phyloP scores from a whole-genome alignment of 805 yeast genomes.

The Lipomyces sp. region DNA sequence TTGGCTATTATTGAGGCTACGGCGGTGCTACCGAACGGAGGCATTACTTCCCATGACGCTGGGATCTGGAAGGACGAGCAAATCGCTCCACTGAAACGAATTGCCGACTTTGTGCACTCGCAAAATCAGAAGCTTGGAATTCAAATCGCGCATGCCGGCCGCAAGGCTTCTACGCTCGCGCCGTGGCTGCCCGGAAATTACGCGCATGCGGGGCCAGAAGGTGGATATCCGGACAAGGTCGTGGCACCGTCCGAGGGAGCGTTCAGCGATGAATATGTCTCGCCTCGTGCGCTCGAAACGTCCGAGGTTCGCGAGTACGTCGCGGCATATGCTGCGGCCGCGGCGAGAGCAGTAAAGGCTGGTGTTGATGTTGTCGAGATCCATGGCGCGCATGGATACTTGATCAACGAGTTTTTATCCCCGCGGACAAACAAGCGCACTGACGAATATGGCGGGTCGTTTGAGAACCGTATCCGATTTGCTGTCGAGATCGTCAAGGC shows the following conservation, averaged over 20 bases:
- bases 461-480: slow-evolving; percentile 56
- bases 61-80: slow-evolving; percentile 54
- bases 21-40: slow-evolving; percentile 44
- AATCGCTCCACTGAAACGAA: slow-evolving; percentile 43
- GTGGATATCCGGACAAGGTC: slow-evolving; percentile 38
- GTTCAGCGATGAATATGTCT: slow-evolving; percentile 30
- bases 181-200: slow-evolving; percentile 29
- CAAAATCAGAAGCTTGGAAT: slow-evolving; percentile 47
- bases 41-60: slow-evolving; percentile 45
- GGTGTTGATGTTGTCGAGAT: slow-evolving; percentile 65
- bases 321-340: slow-evolving; percentile 45
- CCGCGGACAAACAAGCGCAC: slow-evolving; percentile 48
- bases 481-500: slow-evolving; percentile 52
- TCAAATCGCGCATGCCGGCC: slow-evolving; percentile 57
- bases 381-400: slow-evolving; percentile 63
- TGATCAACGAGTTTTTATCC: slow-evolving; percentile 48
- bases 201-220: slow-evolving; percentile 20
- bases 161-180: slow-evolving; percentile 45
- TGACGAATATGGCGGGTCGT: slow-evolving; percentile 60
- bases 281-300: slow-evolving; percentile 44
- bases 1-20: slow-evolving; percentile 48
- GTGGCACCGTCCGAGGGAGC: slow-evolving; percentile 48
- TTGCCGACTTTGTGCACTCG: slow-evolving; percentile 45
- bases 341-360: slow-evolving; percentile 50
- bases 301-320: slow-evolving; percentile 44